phyloP scores from a whole-genome alignment of 495 filamentous ascomycete species.

The Achaetomiella virescens region DNA sequence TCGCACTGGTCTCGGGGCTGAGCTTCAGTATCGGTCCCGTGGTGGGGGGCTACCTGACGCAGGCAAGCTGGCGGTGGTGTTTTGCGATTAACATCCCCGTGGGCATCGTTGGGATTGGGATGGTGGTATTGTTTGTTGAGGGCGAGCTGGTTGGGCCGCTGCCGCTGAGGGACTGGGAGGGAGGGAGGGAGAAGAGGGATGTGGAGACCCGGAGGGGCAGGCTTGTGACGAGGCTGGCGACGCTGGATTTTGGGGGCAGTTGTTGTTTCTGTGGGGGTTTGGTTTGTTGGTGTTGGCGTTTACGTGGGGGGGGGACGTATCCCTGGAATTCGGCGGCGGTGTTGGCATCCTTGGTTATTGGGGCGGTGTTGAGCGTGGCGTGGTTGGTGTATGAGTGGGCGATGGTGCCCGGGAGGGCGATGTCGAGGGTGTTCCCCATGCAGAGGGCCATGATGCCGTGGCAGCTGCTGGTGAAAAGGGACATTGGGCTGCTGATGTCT shows the following conservation, averaged over 20 bases:
- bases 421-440: slow-evolving; percentile 39
- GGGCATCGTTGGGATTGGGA: slow-evolving; percentile 31
- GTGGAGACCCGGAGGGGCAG: slow-evolving; percentile 17
- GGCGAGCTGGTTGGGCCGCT: slow-evolving; percentile 34
- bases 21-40: slow-evolving; percentile 51
- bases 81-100: slow-evolving; percentile 54
- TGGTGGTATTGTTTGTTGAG: slow-evolving; percentile 38
- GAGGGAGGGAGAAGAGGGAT: slow-evolving; percentile 6
- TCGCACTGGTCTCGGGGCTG: slow-evolving; percentile 45
- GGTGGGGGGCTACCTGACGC: slow-evolving; percentile 39
- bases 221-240: slow-evolving; percentile 34
- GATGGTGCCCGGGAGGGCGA: slow-evolving; percentile 41
- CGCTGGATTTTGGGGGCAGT: slow-evolving; percentile 50
- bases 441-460: slow-evolving; percentile 55
- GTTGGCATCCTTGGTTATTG: slow-evolving; percentile 46
- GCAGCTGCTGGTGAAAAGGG: slow-evolving; percentile 41
- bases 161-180: background rate
- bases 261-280: slow-evolving; percentile 54
- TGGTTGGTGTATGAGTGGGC: slow-evolving; percentile 52
- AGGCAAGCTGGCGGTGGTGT: slow-evolving; percentile 52
- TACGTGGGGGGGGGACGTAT: slow-evolving; percentile 54
- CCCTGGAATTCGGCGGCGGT: slow-evolving; percentile 46
- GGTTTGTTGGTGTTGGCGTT: slow-evolving; percentile 52
- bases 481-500: slow-evolving; percentile 47
- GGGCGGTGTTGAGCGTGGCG: slow-evolving; percentile 37